Evolutionary conservation across 306 rosid species (phyloP), one percentile per base, ranked within the genome.

Genomic region (Lablab purpureus): DNA sequence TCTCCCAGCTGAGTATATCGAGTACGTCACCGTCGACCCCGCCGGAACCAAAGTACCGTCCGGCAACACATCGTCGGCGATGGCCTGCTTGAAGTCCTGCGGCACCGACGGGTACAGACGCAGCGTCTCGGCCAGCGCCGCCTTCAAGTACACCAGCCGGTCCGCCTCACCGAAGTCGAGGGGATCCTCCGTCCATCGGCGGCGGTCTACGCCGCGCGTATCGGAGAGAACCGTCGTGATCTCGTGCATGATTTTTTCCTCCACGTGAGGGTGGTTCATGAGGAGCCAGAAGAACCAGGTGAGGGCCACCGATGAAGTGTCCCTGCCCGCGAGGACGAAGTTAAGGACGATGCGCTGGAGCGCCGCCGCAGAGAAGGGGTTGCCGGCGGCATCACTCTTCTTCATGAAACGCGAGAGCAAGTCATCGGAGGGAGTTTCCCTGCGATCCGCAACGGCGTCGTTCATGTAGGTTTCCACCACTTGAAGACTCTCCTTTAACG

Each of bases 261-360:
- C 98, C 1, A 92, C 84, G 0, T 11, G 14, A 0, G 92, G 97
- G 59, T 89, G 81, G 81, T 85, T 87, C 83, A 86, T 89, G 74
- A 94, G 73, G 28, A 94, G 97, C 91, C 91, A 88, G 90, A 94
- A 94, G 87, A 94, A 92, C 98, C 98, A 94, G 82, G 90, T 90
- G 49, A 94, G 94, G 0, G 98, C 98, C 7, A 94, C 98, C 0
- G 97, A 94, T 0, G 98, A 92, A 1, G 98, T 94, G 92, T 94
- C 98, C 21, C 97, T 87, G 7, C 98, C 98, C 45, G 98, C 98
- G 68, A 94, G 94, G 87, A 92, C 85, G 82, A 94, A 94, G 85
- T 92, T 94, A 32, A 94, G 73, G 2, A 94, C 87, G 21, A 94
- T 94, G 23, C 87, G 97, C 28, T 90, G 97, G 28, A 94, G 91